phyloP scores from a whole-genome alignment of 139 green algal species.

The Raphidocelis subcapitata region DNA sequence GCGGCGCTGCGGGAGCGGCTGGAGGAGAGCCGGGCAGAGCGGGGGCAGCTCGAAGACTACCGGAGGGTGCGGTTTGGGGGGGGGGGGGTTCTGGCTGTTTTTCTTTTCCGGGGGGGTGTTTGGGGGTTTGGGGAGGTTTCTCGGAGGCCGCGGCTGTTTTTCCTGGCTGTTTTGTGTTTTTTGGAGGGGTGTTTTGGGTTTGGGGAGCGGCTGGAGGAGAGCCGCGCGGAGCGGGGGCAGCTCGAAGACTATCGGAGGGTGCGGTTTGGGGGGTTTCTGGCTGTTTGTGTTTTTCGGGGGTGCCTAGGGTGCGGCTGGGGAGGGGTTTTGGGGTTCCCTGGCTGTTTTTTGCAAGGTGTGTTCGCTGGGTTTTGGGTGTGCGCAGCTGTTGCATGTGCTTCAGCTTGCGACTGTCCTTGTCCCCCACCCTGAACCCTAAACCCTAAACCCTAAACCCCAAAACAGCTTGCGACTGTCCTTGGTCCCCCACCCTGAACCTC shows the following conservation, averaged over 20 bases:
- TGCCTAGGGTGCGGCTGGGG: too few relatives aligned
- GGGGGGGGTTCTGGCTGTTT: not conserved
- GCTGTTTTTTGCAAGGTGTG: too few relatives aligned
- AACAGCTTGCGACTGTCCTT: too few relatives aligned
- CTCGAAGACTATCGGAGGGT: constrained; percentile 57
- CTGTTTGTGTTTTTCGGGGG: not conserved
- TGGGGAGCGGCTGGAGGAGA: constrained; percentile 45
- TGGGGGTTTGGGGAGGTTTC: too few relatives aligned
- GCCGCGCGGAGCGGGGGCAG: constrained; percentile 35
- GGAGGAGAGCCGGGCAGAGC: constrained; percentile 38
- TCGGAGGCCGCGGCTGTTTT: too few relatives aligned
- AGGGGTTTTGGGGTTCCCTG: too few relatives aligned
- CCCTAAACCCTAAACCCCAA: too few relatives aligned
- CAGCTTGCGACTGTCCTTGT: too few relatives aligned
- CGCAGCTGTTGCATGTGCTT: constrained; percentile 46
- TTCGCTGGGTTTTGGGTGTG: not conserved
- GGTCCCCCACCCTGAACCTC: too few relatives aligned
- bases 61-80: constrained; percentile 41
- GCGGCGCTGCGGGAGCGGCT: constrained; percentile 45
- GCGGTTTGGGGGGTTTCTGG: not conserved
- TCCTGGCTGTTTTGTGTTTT: not conserved
- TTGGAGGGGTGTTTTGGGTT: not conserved
- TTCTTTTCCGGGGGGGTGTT: not conserved
- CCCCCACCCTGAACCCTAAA: too few relatives aligned
- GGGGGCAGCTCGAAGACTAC: constrained; percentile 44